A percentile compares a stretch with the other conserved stretches of the same genome.
Conservation (phyloP, 768 basidiomycete genomes). For the Hericium rajendrae region DNA sequence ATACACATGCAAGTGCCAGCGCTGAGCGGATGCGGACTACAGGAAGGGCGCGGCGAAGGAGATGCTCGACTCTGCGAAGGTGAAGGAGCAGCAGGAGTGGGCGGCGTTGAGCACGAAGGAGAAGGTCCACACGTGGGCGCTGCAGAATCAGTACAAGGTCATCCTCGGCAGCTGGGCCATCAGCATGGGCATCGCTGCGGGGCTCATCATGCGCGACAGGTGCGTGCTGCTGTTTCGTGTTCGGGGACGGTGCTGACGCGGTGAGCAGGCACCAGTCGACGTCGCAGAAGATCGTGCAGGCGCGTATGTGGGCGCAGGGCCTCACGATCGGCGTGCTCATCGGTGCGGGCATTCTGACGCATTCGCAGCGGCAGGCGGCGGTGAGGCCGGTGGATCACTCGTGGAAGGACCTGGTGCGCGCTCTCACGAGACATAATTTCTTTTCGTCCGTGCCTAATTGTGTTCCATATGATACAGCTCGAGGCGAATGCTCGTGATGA, state of each 20-base stretch:
- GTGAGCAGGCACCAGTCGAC: conserved; percentile 21
- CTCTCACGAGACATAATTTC: too few relatives aligned
- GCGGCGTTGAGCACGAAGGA: conserved; percentile 16
- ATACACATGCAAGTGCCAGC: not conserved
- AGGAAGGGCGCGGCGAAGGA: conserved; percentile 4
- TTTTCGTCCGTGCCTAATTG: too few relatives aligned
- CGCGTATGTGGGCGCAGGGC: conserved; percentile 85
- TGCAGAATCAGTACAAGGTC: conserved; percentile 26
- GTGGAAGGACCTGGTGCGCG: conserved; percentile 9
- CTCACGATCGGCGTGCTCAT: conserved; percentile 69
- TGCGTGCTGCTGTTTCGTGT: not conserved
- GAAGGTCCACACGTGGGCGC: conserved; percentile 24
- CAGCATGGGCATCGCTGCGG: conserved; percentile 24
- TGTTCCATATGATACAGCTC: not conserved
- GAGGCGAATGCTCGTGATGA: conserved; percentile 10
- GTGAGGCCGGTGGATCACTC: conserved; percentile 8
- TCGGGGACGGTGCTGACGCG: not conserved
- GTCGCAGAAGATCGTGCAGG: conserved; percentile 55
- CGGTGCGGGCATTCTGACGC: conserved; percentile 54
- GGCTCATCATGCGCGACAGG: conserved; percentile 25
- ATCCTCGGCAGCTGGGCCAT: conserved; percentile 29
- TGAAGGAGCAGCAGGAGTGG: conserved; percentile 18
- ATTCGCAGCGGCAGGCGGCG: conserved; percentile 10
- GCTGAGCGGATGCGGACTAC: too few relatives aligned
- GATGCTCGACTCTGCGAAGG: conserved; percentile 15